Base-by-base conservation (phyloP, 2,329 filamentous ascomycete genomes). In the Drechslera avenae region DNA sequence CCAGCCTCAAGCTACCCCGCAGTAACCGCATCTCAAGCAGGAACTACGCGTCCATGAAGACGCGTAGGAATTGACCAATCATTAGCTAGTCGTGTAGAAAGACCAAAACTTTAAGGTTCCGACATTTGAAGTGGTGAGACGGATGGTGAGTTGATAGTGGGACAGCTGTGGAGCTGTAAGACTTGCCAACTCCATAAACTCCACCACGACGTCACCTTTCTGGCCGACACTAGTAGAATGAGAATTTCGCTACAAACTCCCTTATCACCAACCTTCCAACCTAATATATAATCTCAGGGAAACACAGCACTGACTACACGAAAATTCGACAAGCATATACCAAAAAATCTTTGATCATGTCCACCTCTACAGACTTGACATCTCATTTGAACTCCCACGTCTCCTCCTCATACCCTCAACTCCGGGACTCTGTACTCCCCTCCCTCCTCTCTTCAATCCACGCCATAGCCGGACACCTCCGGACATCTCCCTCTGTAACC, bases 361-460 rank as follows among this genome's bases (percentile, higher is more conserved):
- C 52, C 14, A 18, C 35, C 7, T 34, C 39, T 33, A 46, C 34
- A 14, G 39, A 51, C 13, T 35, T 54, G 19, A 31, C 34, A 16
- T 10, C 48, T 18, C 43, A 52, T 19, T 48, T 54, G 3, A 13
- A 34, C 23, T 42, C 40, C 8, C 47, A 52, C n/a, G 17, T 54
- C 26, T 40, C 48, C 4, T 30, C 33, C 16, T 47, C 52, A 3
- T 19, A 47, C 14, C n/a, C 21, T 5, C 48, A 47, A 35, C 51
- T 54, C 19, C 51, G 51, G 42, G 42, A 50, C 10, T 44, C 42
- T 3, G 59, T 64, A 3, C 34, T 64, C 3, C 61, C 61, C 10
- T 28, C 47, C 3, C 59, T 64, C 2, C 50, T 64, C 19, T 47
- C 28, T 13, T 60, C 57, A 18, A 45, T 64, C 10, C 53, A 54